A percentile compares a stretch with the other conserved stretches of the same genome.
Evolutionary conservation across 2,329 filamentous ascomycete genomes (phyloP).

Genomic region (Colletotrichum eleusines): DNA sequence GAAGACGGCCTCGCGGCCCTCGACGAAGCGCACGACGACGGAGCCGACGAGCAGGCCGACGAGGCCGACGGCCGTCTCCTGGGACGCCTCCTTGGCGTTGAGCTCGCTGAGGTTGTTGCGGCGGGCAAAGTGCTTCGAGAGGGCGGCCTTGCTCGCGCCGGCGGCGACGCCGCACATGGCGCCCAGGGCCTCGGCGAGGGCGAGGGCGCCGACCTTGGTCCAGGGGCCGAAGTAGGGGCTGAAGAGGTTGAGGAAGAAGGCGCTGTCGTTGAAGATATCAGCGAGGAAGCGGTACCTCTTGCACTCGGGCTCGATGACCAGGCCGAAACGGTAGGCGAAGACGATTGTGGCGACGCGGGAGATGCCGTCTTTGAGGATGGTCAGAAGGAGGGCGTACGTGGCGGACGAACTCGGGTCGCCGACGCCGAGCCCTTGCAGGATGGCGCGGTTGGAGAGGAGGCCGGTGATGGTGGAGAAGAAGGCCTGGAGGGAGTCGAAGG

Average conservation of each 20-base stretch:
- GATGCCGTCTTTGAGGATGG: constrained; percentile 84
- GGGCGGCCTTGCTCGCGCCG: constrained; percentile 87
- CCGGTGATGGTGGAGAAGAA: constrained; percentile 86
- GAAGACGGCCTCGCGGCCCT: constrained; percentile 80
- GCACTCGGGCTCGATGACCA: constrained; percentile 88
- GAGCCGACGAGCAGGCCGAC: constrained; percentile 89
- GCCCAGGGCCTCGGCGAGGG: constrained; percentile 63
- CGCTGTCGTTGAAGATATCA: constrained; percentile 88
- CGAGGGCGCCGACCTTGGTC: constrained; percentile 63
- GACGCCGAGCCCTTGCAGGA: constrained; percentile 84
- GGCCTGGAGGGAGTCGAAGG: constrained; percentile 82
- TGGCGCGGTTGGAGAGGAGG: constrained; percentile 83
- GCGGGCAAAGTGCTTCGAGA: constrained; percentile 92
- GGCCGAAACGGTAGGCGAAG: constrained; percentile 86
- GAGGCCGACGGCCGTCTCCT: constrained; percentile 93
- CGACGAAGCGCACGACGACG: constrained; percentile 81
- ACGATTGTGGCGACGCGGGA: constrained; percentile 86
- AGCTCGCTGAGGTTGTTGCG: constrained; percentile 91
- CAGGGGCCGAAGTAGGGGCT: constrained; percentile 76
- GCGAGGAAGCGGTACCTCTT: constrained; percentile 90
- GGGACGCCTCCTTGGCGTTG: constrained; percentile 94
- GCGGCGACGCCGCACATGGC: constrained; percentile 89
- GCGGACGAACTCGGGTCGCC: constrained; percentile 84
- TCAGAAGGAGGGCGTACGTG: constrained; percentile 84
- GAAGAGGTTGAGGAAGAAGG: constrained; percentile 87